Evolutionary conservation across 441 rosid genomes (phyloP).

Genomic region (Theobroma grandiflorum): DNA sequence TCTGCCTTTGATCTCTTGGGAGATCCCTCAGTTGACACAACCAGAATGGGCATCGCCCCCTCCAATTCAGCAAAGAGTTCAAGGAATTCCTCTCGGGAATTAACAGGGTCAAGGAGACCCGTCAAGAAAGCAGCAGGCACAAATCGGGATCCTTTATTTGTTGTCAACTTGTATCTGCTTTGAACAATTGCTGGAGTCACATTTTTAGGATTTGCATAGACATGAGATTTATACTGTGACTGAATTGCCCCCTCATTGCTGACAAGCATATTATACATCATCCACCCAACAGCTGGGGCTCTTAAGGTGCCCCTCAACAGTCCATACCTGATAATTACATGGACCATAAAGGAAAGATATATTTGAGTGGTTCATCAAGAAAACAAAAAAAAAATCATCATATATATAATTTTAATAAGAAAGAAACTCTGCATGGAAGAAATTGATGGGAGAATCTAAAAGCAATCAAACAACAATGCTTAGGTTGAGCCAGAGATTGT

Average conservation of each 20-base stretch:
- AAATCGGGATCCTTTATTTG: slow-evolving; percentile 73
- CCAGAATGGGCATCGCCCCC: slow-evolving; percentile 66
- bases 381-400: not conserved
- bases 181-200: slow-evolving; percentile 69
- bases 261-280: slow-evolving; percentile 90
- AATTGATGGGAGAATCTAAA: not conserved
- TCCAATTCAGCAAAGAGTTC: slow-evolving; percentile 68
- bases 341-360: slow-evolving; percentile 8
- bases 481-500: not conserved
- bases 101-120: slow-evolving; percentile 87
- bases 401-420: not conserved
- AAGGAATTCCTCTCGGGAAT: slow-evolving; percentile 75
- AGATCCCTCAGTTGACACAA: slow-evolving; percentile 67
- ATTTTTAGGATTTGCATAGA: slow-evolving; percentile 80
- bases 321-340: slow-evolving; percentile 64
- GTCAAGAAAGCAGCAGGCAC: slow-evolving; percentile 93
- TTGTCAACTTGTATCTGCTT: slow-evolving; percentile 78
- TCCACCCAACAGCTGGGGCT: slow-evolving; percentile 89
- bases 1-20: slow-evolving; percentile 93
- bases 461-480: not conserved
- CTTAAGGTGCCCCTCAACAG: slow-evolving; percentile 79
- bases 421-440: not conserved
- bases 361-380: not conserved
- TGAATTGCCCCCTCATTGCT: slow-evolving; percentile 89
- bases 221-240: slow-evolving; percentile 89